phyloP scores from a whole-genome alignment of 163 green algal species.

The Trebouxiophyceae sp. region DNA sequence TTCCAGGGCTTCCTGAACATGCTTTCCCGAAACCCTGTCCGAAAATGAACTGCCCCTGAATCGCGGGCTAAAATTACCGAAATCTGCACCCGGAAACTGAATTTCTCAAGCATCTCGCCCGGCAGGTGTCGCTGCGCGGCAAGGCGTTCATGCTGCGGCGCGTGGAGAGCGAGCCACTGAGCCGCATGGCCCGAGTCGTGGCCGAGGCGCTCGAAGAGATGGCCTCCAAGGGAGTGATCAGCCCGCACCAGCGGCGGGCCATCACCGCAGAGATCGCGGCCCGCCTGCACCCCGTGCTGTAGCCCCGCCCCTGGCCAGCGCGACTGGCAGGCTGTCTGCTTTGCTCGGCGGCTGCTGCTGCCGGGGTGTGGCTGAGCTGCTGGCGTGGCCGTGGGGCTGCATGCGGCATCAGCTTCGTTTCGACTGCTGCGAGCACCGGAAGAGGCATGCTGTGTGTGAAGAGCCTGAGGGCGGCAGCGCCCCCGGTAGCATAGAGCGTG shows the following conservation, averaged over 20 bases:
- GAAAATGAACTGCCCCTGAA: neutral
- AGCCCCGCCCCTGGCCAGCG: no score
- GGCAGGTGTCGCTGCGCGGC: neutral
- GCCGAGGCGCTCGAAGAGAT: slow-evolving; percentile 36
- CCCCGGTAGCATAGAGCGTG: no score
- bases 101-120: no score
- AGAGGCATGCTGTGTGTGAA: no score
- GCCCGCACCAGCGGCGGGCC: slow-evolving; percentile 16
- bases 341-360: no score
- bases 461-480: no score
- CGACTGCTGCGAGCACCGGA: no score
- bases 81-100: neutral
- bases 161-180: slow-evolving; percentile 28
- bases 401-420: no score
- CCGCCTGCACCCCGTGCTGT: slow-evolving; percentile 28
- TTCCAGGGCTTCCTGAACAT: neutral
- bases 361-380: no score
- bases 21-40: no score
- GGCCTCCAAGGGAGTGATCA: slow-evolving; percentile 27
- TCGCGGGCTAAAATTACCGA: neutral
- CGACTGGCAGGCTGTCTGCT: no score
- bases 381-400: no score
- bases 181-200: slow-evolving; percentile 26
- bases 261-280: slow-evolving; percentile 31
- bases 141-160: slow-evolving; percentile 51